Evolutionary conservation across 163 green algal species (phyloP).

Genomic region (Chlamydomonas reinhardtii): DNA sequence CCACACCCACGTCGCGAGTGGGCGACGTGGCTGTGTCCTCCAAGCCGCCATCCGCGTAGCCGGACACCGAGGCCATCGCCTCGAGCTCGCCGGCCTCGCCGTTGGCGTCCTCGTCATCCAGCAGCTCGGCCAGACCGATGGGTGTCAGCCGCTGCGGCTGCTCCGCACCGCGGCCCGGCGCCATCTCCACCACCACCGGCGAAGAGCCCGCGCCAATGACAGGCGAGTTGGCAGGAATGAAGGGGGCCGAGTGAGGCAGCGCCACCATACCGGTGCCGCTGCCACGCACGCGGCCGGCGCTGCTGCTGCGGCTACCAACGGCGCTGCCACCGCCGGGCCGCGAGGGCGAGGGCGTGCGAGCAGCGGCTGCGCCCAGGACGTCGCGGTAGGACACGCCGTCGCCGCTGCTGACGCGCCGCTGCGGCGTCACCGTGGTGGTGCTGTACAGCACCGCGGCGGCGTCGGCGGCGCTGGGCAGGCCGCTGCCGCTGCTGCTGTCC

Average conservation of each 20-base stretch:
- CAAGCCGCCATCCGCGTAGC: too few species aligned
- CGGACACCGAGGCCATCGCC: too few species aligned
- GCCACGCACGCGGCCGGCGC: background rate
- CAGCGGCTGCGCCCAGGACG: background rate
- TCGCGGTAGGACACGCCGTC: conserved; percentile 7
- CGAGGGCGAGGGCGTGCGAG: background rate
- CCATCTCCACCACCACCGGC: conserved; percentile 32
- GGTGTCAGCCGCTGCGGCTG: conserved; percentile 8
- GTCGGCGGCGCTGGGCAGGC: background rate
- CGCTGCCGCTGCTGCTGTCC: background rate
- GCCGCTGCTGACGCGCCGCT: background rate
- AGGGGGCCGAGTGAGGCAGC: background rate
- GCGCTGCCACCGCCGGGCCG: background rate
- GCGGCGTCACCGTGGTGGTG: background rate
- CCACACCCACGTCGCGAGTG: too few species aligned
- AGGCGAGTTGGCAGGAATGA: conserved; percentile 17
- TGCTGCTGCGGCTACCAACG: background rate
- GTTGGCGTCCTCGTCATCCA: background rate
- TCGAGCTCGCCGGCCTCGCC: too few species aligned
- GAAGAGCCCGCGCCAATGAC: conserved; percentile 18
- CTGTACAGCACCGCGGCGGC: background rate
- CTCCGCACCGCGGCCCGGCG: background rate
- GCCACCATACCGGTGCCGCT: background rate
- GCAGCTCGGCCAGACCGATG: conserved; percentile 41
- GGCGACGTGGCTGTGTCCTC: too few species aligned